These are phyloP conservation scores for Daedalea quercina DNA, from an alignment of 768 basidiomycete species.

Conservation along the genomic window DNA sequence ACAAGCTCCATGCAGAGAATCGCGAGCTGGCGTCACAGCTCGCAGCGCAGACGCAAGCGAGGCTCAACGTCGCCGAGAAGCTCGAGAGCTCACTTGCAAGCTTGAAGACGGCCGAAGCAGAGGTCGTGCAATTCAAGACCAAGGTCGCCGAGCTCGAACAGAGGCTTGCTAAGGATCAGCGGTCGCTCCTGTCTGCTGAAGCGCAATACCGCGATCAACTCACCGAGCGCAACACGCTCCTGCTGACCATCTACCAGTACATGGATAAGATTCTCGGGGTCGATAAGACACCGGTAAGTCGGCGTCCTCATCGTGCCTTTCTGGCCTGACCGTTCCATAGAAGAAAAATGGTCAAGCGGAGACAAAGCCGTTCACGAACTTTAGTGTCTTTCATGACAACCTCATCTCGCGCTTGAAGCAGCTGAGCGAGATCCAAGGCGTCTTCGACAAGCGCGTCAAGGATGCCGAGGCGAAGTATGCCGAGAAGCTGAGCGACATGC, in stretches of 20 bases:
- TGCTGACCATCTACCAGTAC: conserved; percentile 91
- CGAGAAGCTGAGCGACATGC: conserved; percentile 72
- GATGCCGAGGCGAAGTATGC: conserved; percentile 67
- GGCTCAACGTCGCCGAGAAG: conserved; percentile 84
- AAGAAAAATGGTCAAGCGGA: conserved; percentile 73
- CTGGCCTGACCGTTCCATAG: conserved; percentile 27
- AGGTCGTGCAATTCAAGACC: conserved; percentile 51
- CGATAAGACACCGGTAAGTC: conserved; percentile 74
- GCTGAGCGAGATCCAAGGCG: conserved; percentile 74
- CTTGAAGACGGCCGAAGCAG: conserved; percentile 62
- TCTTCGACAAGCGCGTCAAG: conserved; percentile 82
- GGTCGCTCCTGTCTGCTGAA: conserved; percentile 63
- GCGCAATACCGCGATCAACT: conserved; percentile 85
- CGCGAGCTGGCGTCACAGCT: conserved; percentile 75
- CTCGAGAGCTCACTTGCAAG: conserved; percentile 62
- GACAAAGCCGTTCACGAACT: conserved; percentile 92
- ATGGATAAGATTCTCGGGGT: conserved; percentile 91
- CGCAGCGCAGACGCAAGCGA: conserved; percentile 80
- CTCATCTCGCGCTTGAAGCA: conserved; percentile 82
- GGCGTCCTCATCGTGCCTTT: not conserved
- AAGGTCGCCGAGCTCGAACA: conserved; percentile 73
- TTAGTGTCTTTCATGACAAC: conserved; percentile 90
- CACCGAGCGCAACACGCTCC: conserved; percentile 86
- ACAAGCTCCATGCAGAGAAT: conserved; percentile 72
- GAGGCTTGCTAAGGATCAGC: conserved; percentile 76